A percentile compares a stretch with the other conserved stretches of the same genome.
Evolutionary conservation across 2,329 filamentous ascomycete species (phyloP).

Genomic region (Paracoccidioides lutzii): DNA sequence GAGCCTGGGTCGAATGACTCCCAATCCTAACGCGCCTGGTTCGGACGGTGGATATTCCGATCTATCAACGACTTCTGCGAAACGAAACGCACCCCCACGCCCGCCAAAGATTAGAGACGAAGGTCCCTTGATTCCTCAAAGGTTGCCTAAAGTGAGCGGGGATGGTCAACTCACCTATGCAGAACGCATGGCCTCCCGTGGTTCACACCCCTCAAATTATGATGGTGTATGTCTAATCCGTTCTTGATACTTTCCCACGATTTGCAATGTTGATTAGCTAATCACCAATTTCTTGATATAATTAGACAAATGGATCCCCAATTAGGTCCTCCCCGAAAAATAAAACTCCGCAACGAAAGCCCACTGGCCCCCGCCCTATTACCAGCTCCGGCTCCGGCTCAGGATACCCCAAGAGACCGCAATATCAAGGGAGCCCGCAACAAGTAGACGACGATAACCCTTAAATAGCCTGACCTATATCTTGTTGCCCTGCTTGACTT

Average conservation of each 20-base stretch:
- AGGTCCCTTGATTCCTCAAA: constrained; percentile 45
- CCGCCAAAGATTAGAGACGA: constrained; percentile 44
- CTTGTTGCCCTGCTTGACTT: background rate
- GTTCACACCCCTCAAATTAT: constrained; percentile 13
- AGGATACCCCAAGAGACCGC: constrained; percentile 15
- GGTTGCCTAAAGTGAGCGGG: constrained; percentile 29
- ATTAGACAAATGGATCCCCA: constrained; percentile 14
- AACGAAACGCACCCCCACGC: constrained; percentile 33
- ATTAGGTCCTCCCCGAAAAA: constrained; percentile 21
- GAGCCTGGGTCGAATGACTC: constrained; percentile 18
- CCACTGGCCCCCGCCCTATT: constrained; percentile 36
- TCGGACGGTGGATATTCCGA: constrained; percentile 37
- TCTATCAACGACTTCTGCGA: constrained; percentile 22
- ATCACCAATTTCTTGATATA: background rate
- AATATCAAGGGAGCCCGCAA: constrained; percentile 22
- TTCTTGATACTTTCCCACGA: background rate
- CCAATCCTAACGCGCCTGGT: constrained; percentile 20
- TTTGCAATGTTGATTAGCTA: background rate
- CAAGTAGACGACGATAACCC: constrained; percentile 26
- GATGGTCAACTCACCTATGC: constrained; percentile 26
- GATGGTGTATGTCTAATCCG: constrained; percentile 17
- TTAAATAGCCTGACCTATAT: constrained; percentile 9
- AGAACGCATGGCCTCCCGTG: constrained; percentile 29
- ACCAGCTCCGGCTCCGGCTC: constrained; percentile 23
- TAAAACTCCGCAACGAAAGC: constrained; percentile 30